Conservation (phyloP, 495 filamentous ascomycete genomes). For the Extremus antarcticus region DNA sequence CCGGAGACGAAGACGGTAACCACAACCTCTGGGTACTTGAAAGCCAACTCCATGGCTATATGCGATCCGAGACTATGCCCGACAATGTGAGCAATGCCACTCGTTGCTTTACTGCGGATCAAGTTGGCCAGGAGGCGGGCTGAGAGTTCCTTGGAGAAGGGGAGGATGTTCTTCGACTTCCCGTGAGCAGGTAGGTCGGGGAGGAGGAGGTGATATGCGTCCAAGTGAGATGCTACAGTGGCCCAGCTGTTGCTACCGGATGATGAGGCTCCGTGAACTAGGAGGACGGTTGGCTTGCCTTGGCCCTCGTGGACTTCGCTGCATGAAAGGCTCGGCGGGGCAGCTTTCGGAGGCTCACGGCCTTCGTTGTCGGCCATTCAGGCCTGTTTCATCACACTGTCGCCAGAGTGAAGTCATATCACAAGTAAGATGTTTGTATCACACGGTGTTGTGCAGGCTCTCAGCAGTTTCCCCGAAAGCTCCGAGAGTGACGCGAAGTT, state of each 20-base stretch:
- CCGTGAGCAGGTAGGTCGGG: slow-evolving; percentile 17
- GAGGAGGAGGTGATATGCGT: slow-evolving; percentile 16
- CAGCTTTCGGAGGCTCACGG: not conserved
- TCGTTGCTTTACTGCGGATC: slow-evolving; percentile 9
- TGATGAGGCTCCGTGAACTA: slow-evolving; percentile 14
- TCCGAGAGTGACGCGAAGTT: no score
- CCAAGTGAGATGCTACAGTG: slow-evolving; percentile 4
- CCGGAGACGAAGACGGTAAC: slow-evolving; percentile 14
- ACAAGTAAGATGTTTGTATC: no score
- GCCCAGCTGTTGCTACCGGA: slow-evolving; percentile 7
- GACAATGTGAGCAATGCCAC: slow-evolving; percentile 16
- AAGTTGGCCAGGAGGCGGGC: slow-evolving; percentile 10
- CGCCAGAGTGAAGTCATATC: no score
- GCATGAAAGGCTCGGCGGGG: not conserved
- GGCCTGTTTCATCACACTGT: no score
- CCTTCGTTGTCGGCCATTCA: no score
- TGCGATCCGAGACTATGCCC: slow-evolving; percentile 17
- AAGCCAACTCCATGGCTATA: slow-evolving; percentile 11
- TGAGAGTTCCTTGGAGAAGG: slow-evolving; percentile 12
- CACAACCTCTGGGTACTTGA: slow-evolving; percentile 5
- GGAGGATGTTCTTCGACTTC: not conserved
- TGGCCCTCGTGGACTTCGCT: not conserved
- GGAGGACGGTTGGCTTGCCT: slow-evolving; percentile 10
- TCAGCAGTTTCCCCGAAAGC: no score
- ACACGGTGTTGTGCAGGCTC: no score